These are phyloP conservation scores for Aspergillus bridgeri DNA, from an alignment of 495 filamentous ascomycete species.

Conservation along the genomic window DNA sequence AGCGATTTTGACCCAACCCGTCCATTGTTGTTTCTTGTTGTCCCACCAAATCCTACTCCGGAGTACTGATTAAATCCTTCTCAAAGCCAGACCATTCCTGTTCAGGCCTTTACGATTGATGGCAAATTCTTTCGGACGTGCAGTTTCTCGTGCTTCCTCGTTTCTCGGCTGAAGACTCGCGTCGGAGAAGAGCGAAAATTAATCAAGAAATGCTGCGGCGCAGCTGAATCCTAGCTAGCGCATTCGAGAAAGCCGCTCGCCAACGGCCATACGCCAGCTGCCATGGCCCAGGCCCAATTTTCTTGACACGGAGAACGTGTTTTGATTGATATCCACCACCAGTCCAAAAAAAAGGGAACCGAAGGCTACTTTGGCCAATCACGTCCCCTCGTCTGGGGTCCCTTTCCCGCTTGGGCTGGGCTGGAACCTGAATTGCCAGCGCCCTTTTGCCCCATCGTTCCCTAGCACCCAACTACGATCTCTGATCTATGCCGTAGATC, in stretches of 20 bases:
- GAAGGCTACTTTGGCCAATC: neutral
- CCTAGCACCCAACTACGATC: constrained; percentile 8
- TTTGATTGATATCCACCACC: constrained; percentile 2
- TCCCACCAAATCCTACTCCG: neutral
- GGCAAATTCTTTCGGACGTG: neutral
- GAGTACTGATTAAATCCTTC: neutral
- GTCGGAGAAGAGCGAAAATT: neutral
- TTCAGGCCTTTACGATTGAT: neutral
- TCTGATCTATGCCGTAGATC: constrained; percentile 1
- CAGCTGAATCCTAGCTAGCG: neutral
- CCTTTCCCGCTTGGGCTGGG: neutral
- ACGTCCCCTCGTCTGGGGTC: neutral
- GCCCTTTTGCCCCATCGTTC: constrained; percentile 4
- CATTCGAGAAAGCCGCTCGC: neutral
- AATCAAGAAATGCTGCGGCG: constrained; percentile 2
- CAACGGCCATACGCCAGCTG: neutral
- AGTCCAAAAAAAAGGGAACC: neutral
- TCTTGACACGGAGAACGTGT: constrained; percentile 1
- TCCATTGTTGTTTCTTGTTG: neutral
- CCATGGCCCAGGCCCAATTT: neutral
- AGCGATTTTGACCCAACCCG: neutral
- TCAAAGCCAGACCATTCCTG: neutral
- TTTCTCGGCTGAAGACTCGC: neutral
- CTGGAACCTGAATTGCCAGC: constrained; percentile 4
- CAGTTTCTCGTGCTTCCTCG: no score